These are phyloP conservation scores for Leishmania arabica DNA, from an alignment of 208 protist genomes.

Conservation along the genomic window DNA sequence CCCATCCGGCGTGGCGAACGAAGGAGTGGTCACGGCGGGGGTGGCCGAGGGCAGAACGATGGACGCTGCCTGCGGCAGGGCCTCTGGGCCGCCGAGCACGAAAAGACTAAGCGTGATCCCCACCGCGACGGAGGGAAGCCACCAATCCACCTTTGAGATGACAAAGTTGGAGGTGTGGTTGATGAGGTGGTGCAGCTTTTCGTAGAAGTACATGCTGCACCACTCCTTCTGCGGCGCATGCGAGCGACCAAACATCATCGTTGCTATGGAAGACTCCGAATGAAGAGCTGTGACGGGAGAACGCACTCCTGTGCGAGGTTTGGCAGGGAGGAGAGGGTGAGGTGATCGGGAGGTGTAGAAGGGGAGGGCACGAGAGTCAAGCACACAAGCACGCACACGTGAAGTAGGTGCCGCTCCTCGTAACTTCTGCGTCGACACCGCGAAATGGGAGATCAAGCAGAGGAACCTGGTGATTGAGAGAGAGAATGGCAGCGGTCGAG, in stretches of 20 bases:
- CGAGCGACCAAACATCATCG: constrained; percentile 74
- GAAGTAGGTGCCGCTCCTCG: background rate
- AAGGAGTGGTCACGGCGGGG: constrained; percentile 56
- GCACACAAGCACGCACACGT: background rate
- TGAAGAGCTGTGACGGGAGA: background rate
- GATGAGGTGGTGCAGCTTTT: constrained; percentile 82
- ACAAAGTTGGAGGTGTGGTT: constrained; percentile 79
- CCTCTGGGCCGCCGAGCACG: constrained; percentile 72
- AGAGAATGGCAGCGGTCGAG: background rate
- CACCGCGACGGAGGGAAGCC: constrained; percentile 76
- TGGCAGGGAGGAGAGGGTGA: background rate
- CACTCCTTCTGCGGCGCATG: constrained; percentile 73
- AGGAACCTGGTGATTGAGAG: background rate
- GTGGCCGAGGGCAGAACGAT: constrained; percentile 50
- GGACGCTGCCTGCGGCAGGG: constrained; percentile 43
- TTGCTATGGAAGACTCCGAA: background rate
- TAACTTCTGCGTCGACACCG: background rate
- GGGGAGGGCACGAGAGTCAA: background rate
- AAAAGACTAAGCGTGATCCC: constrained; percentile 78
- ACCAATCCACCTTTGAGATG: constrained; percentile 82
- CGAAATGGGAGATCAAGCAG: background rate
- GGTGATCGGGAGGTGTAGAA: background rate
- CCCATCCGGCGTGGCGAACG: constrained; percentile 47
- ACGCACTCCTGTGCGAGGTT: background rate
- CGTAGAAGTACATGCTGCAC: constrained; percentile 86